Conservation (phyloP, 495 filamentous ascomycete genomes). For the Hypoxylon trugodes region DNA sequence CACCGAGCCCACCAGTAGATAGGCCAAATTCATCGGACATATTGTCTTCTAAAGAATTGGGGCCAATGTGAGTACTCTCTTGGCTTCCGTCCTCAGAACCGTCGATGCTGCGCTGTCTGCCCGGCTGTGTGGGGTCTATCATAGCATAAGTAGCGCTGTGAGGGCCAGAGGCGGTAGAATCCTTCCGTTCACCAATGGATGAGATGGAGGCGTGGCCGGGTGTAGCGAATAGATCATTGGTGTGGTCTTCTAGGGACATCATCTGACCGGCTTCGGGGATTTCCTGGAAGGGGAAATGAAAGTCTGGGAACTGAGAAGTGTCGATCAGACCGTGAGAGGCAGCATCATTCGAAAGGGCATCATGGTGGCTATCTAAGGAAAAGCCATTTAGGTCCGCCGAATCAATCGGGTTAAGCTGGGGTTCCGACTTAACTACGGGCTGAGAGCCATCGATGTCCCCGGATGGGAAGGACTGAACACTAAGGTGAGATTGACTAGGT, state of each 20-base stretch:
- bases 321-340: constrained; percentile 40
- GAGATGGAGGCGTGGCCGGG: constrained; percentile 48
- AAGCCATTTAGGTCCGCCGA: constrained; percentile 44
- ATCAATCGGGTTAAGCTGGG: constrained; percentile 31
- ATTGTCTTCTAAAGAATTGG: constrained; percentile 57
- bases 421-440: constrained; percentile 37
- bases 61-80: constrained; percentile 53
- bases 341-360: constrained; percentile 37
- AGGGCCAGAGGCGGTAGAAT: constrained; percentile 45
- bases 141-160: constrained; percentile 33
- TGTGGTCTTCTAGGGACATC: constrained; percentile 52
- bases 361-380: constrained; percentile 42
- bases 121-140: constrained; percentile 28
- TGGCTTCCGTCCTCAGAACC: constrained; percentile 59
- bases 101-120: constrained; percentile 48
- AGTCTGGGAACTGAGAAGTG: constrained; percentile 55
- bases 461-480: constrained; percentile 40
- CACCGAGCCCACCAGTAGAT: constrained; percentile 51
- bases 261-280: constrained; percentile 52
- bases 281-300: constrained; percentile 55
- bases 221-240: constrained; percentile 49
- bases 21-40: constrained; percentile 64
- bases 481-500: constrained; percentile 43
- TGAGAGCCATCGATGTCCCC: constrained; percentile 42
- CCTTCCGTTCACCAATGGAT: constrained; percentile 52